Evolutionary conservation across 129 eudicot genomes (phyloP), one percentile per base, ranked within the genome.

Genomic region (Arctium lappa): DNA sequence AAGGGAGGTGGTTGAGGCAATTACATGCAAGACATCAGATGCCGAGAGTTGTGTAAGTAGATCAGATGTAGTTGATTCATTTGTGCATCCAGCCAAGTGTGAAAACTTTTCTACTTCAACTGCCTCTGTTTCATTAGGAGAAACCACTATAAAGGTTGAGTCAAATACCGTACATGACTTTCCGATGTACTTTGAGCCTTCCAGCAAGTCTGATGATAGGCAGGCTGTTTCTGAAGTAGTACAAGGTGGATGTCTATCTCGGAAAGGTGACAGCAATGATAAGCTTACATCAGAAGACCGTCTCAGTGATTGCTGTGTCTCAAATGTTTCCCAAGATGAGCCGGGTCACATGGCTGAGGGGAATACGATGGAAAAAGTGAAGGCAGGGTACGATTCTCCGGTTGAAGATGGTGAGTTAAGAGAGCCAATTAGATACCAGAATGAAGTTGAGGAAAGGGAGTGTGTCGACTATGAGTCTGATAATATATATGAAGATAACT

Each of bases 381-480:
- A 85, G 75, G 74, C 80, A 65, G 84, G 84, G 18, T 85, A 85
- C 30, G 87, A 85, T 66, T 85, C 87, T 15, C 87, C 87, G 0
- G 84, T 65, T 85, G 87, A 85, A 85, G 87, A 85, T 74, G 87
- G 87, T 0, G 87, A 84, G 80, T 79, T 84, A 34, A 73, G 87
- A 46, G 87, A 82, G 33, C 86, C 86, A 69, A 40, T 30, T 31
- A 63, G 34, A 39, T 77, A 36, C 78, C 29, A 83, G 22, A 85
- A 84, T 82, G 91, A 88, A 37, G 18, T 81, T 69, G 93, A 91
- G 72, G 90, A 86, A n/a, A 75, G 68, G 73, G 98, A 94, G 74
- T 88, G 87, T 84, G 93, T 90, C 11, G 95, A 91, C 82, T 94
- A 90, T 84, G 98, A 90, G 62, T 89, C 93, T 30, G 97, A 90